Conservation (phyloP, 345 rosid genomes). For the Brassica incana region DNA sequence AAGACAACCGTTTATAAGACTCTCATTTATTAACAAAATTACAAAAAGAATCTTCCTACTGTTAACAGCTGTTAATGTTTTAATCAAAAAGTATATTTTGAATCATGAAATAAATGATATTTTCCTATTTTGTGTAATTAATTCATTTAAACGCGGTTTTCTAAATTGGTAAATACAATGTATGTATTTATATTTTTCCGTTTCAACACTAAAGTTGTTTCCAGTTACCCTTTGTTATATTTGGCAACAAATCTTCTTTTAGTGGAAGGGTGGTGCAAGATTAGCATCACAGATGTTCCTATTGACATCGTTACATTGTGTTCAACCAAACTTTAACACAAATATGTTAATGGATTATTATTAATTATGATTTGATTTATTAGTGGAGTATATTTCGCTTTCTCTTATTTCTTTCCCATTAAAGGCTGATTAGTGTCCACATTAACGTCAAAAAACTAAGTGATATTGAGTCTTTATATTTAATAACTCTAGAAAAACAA, state of each 20-base stretch:
- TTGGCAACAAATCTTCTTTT: constrained; percentile 6
- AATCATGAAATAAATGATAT: background rate
- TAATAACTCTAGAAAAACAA: background rate
- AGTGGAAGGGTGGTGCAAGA: background rate
- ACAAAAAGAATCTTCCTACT: background rate
- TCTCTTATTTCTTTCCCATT: background rate
- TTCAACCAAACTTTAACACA: constrained; percentile 9
- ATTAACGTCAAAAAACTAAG: background rate
- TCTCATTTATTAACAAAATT: constrained; percentile 5
- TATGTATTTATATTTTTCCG: background rate
- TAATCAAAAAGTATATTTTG: background rate
- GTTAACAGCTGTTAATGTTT: background rate
- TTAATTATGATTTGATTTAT: background rate
- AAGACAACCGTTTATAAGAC: background rate
- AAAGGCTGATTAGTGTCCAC: background rate
- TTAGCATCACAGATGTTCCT: background rate
- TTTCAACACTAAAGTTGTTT: background rate
- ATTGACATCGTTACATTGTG: constrained; percentile 4
- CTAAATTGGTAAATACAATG: constrained; percentile 3
- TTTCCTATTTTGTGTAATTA: background rate
- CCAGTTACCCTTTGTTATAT: background rate
- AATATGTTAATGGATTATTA: background rate
- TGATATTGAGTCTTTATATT: background rate
- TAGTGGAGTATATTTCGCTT: background rate
- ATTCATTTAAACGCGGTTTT: constrained; percentile 21